A percentile compares a stretch with the other conserved stretches of the same genome.
These are phyloP conservation scores for Choiromyces venosus DNA, from an alignment of 495 filamentous ascomycete species.

Conservation along the genomic window DNA sequence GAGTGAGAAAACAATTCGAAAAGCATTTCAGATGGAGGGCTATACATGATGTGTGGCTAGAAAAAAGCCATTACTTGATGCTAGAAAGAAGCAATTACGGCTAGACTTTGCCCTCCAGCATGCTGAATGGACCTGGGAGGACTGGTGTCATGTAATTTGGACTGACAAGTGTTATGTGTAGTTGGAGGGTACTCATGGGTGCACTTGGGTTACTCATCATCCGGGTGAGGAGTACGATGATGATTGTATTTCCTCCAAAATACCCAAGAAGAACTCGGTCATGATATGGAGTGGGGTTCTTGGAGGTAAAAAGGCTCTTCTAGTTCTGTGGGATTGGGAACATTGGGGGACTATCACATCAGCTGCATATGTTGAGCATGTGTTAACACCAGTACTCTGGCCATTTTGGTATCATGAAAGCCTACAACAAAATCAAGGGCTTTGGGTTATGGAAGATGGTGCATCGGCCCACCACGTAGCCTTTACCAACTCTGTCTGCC, in stretches of 20 bases:
- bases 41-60: not conserved
- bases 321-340: constrained; percentile 5
- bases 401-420: constrained; percentile 1
- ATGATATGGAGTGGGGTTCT: constrained; percentile 15
- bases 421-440: too few relatives aligned
- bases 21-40: constrained; percentile 5
- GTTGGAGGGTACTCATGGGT: not conserved
- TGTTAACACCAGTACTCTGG: not conserved
- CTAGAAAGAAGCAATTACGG: not conserved
- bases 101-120: too few relatives aligned
- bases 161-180: constrained; percentile 10
- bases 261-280: constrained; percentile 4
- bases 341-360: constrained; percentile 12
- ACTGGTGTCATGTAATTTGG: constrained; percentile 6
- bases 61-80: not conserved
- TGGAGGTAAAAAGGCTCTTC: not conserved
- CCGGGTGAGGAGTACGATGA: not conserved
- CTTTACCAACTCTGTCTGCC: not conserved
- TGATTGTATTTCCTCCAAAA: constrained; percentile 7
- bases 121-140: not conserved
- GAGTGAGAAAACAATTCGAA: not conserved
- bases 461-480: not conserved
- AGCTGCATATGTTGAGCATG: constrained; percentile 5
- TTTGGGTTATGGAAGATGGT: constrained; percentile 14
- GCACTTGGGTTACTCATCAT: constrained; percentile 1